phyloP scores from a whole-genome alignment of 768 basidiomycete species.

The Russula virescens region DNA sequence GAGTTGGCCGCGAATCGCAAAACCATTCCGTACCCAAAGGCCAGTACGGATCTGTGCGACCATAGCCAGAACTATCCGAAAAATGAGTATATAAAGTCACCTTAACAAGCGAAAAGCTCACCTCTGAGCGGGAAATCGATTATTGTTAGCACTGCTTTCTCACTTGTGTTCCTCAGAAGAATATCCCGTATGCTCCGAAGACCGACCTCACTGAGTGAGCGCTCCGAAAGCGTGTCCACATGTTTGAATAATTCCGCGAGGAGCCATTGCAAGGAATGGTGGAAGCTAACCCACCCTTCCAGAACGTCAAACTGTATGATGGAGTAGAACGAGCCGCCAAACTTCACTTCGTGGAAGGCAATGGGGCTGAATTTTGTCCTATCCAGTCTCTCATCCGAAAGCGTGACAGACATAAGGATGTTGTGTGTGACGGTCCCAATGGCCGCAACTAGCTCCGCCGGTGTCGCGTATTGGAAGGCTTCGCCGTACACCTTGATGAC shows the following conservation, averaged over 20 bases:
- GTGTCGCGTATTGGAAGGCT: constrained; percentile 57
- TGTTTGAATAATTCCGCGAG: constrained; percentile 86
- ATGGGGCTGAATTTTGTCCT: constrained; percentile 56
- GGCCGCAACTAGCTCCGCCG: constrained; percentile 56
- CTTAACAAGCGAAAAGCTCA: constrained; percentile 33
- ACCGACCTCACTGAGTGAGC: constrained; percentile 46
- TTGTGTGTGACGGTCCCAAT: constrained; percentile 65
- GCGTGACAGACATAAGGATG: constrained; percentile 65
- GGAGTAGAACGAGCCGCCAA: constrained; percentile 54
- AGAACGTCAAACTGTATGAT: constrained; percentile 73
- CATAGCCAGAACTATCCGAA: constrained; percentile 66
- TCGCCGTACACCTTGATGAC: constrained; percentile 88
- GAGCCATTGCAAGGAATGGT: constrained; percentile 89
- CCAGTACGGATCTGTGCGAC: constrained; percentile 93
- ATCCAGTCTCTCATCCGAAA: constrained; percentile 65
- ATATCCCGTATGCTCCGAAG: constrained; percentile 53
- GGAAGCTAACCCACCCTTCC: constrained; percentile 84
- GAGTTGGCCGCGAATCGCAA: constrained; percentile 89
- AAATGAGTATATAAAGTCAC: constrained; percentile 1
- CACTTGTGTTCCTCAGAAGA: constrained; percentile 54
- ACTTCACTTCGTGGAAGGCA: constrained; percentile 58
- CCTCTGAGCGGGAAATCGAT: constrained; percentile 89
- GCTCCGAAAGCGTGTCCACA: constrained; percentile 57
- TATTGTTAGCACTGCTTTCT: constrained; percentile 64
- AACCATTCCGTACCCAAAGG: constrained; percentile 96